Conservation (phyloP, 495 filamentous ascomycete genomes). For the Penicillium paradoxum region DNA sequence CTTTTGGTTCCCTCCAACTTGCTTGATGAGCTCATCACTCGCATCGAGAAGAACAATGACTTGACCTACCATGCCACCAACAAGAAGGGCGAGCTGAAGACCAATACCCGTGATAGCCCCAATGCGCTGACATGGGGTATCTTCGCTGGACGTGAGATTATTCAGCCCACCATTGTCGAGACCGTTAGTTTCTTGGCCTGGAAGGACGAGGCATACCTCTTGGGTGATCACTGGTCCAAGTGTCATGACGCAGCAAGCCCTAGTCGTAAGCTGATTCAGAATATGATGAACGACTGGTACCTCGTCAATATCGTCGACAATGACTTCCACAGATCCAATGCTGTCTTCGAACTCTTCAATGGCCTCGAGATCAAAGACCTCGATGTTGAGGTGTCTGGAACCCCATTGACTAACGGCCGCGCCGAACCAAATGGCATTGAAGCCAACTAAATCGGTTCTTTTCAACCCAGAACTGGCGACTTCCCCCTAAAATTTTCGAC, state of each 20-base stretch:
- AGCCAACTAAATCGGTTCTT: slow-evolving; percentile 26
- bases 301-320: slow-evolving; percentile 86
- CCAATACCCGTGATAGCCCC: slow-evolving; percentile 78
- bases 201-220: slow-evolving; percentile 95
- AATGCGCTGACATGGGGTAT: slow-evolving; percentile 99
- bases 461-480: slow-evolving; percentile 11
- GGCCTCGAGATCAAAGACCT: slow-evolving; percentile 65
- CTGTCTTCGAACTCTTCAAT: slow-evolving; percentile 53
- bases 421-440: slow-evolving; percentile 20
- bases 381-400: slow-evolving; percentile 38
- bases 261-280: slow-evolving; percentile 76
- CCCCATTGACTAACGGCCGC: slow-evolving; percentile 15
- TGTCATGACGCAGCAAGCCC: slow-evolving; percentile 75
- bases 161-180: slow-evolving; percentile 99
- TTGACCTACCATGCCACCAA: slow-evolving; percentile 92
- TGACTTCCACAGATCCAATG: neutral
- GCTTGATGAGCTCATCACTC: slow-evolving; percentile 69
- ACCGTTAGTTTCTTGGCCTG: slow-evolving; percentile 96
- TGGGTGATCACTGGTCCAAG: slow-evolving; percentile 90
- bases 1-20: slow-evolving; percentile 76
- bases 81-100: slow-evolving; percentile 70
- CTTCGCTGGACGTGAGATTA: slow-evolving; percentile 97
- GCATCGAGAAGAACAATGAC: slow-evolving; percentile 72
- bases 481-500: neutral
- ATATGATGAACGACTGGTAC: slow-evolving; percentile 85